A percentile compares a stretch with the other conserved stretches of the same genome.
Conservation (phyloP, 768 basidiomycete species). For the Rhodosporidiobolus sp. region DNA sequence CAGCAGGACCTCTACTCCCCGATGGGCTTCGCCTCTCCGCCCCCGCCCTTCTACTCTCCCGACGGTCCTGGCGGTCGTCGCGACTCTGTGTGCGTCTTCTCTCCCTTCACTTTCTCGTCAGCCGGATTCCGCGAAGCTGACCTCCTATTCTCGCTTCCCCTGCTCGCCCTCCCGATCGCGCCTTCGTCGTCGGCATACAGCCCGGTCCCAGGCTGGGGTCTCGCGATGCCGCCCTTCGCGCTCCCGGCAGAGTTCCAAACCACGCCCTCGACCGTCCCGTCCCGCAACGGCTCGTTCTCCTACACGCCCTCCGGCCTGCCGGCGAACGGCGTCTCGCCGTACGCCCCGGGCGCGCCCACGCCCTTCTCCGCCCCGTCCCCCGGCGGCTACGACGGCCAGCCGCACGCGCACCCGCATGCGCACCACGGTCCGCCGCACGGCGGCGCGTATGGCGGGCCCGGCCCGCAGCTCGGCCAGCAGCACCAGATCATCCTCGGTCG, state of each 20-base stretch:
- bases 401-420: background rate
- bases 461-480: constrained; percentile 36
- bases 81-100: constrained; percentile 18
- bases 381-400: background rate
- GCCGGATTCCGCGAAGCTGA: background rate
- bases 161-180: background rate
- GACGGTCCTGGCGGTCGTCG: constrained; percentile 2
- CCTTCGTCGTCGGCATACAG: too few species aligned
- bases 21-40: constrained; percentile 3
- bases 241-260: constrained; percentile 21
- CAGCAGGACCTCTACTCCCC: constrained; percentile 18
- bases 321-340: background rate
- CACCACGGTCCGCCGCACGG: background rate
- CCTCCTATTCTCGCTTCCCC: background rate
- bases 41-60: constrained; percentile 6
- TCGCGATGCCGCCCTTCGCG: constrained; percentile 35
- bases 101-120: background rate
- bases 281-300: constrained; percentile 38
- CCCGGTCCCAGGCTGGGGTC: constrained; percentile 24
- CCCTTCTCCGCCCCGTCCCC: background rate
- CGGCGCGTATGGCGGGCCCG: background rate
- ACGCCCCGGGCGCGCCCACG: background rate
- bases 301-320: constrained; percentile 28
- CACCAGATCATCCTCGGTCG: constrained; percentile 39
- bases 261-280: constrained; percentile 15